Evolutionary conservation across 73 alveolate species (phyloP).

Genomic region (Paramecium sonneborni): DNA sequence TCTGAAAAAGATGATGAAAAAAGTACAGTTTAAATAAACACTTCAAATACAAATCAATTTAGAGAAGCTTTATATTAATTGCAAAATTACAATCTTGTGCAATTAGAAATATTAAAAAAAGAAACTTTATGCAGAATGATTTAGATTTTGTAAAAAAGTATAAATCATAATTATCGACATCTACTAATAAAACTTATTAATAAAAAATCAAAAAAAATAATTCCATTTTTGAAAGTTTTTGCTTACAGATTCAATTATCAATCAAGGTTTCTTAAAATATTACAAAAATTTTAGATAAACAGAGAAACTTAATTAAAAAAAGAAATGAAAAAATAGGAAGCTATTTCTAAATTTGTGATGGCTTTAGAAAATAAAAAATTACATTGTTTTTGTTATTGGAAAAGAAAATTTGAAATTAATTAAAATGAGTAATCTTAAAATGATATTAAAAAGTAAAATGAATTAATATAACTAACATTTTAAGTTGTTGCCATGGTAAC

Average conservation of each 20-base stretch:
- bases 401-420: background rate
- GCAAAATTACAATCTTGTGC: background rate
- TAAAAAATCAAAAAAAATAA: too few relatives aligned
- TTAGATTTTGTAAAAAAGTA: background rate
- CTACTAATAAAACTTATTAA: background rate
- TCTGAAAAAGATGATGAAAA: background rate
- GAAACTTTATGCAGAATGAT: background rate
- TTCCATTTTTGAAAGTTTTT: background rate
- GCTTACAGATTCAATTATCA: background rate
- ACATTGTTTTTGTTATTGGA: background rate
- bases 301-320: background rate
- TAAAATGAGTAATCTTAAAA: background rate
- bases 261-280: background rate
- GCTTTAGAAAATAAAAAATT: background rate
- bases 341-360: background rate
- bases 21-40: background rate
- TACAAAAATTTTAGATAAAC: background rate
- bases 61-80: background rate
- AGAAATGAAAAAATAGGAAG: background rate
- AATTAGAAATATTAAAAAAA: background rate
- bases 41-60: background rate
- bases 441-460: background rate
- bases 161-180: background rate
- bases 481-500: background rate
- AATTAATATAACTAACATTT: background rate